These are phyloP conservation scores for Apiotrichum laibachii DNA, from an alignment of 1,284 basidiomycete genomes.

Conservation along the genomic window DNA sequence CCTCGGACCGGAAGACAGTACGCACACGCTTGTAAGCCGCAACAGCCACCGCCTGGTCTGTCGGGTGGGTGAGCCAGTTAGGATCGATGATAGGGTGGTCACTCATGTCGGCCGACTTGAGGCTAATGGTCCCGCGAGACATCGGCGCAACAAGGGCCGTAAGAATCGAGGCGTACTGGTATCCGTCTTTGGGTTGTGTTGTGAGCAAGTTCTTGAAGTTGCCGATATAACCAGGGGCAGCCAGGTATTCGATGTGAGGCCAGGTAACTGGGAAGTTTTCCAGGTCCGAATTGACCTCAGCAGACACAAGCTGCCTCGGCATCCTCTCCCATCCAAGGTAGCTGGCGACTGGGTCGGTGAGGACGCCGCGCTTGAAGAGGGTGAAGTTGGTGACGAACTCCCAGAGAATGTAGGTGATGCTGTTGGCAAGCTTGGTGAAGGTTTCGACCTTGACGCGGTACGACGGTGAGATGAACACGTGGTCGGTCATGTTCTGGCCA, in stretches of 20 bases:
- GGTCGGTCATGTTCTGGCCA: constrained; percentile 27
- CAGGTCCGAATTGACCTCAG: background rate
- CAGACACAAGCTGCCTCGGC: background rate
- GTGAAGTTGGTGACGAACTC: background rate
- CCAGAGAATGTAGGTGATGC: background rate
- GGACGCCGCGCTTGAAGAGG: background rate
- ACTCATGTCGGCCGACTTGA: background rate
- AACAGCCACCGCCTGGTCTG: constrained; percentile 6
- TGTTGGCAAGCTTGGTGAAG: background rate
- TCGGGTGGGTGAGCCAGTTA: constrained; percentile 8
- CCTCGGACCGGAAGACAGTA: background rate
- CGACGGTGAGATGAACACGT: constrained; percentile 12
- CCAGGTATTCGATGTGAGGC: constrained; percentile 9
- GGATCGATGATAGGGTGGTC: constrained; percentile 6
- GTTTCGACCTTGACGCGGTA: constrained; percentile 9
- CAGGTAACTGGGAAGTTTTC: background rate
- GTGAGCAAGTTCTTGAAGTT: background rate
- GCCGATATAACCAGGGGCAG: background rate
- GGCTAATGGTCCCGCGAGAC: constrained; percentile 2
- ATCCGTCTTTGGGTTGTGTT: background rate
- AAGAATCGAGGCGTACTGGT: constrained; percentile 8
- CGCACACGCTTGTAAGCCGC: constrained; percentile 8
- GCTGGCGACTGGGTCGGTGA: constrained; percentile 4
- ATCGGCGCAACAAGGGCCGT: constrained; percentile 2
- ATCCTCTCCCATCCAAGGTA: constrained; percentile 2